Base-by-base conservation (phyloP, 106 monocot species). In the Xerophyta viscosa region DNA sequence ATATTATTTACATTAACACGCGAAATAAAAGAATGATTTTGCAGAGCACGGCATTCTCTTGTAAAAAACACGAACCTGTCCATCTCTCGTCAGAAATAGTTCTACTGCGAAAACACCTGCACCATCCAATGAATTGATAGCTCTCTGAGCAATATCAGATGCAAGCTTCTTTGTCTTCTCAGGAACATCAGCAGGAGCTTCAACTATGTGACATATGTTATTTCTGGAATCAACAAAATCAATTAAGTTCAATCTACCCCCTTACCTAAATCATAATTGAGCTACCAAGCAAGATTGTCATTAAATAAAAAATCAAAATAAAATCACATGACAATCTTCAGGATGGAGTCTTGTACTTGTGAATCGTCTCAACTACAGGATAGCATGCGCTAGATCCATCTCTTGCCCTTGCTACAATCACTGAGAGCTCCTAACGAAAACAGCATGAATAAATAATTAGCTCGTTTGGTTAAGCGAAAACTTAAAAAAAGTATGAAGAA, bases 61-160 rank as follows among this genome's bases (percentile, higher is more conserved):
- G 33, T 11, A 5, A 33, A 33, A 33, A 54, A 31, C 4, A 8
- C 15, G 21, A 30, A 88, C 84, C 77, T 81, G 61, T 11, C 70
- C 75, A 58, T 96, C 79, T 46, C 55, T 37, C 20, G 89, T 96
- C 63, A 89, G 58, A 68, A 96, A 96, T 47, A 89, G 76, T 56
- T 96, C 96, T 17, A 96, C 85, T 11, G 96, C 96, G 64, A 89
- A 89, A 39, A 96, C 85, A 56, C 96, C 96, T 42, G 89, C 89
- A 8, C 96, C 96, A 21, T 85, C 78, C 20, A 96, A 73, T 26
- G 89, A 96, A 43, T 54, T 26, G 60, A 96, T 51, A 65, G 96
- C 82, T 56, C 73, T 85, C 57, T 66, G 57, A 57, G 96, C 96
- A 62, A 96, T 42, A 54, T 79, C 67, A 66, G 78, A 25, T 18